phyloP scores from a whole-genome alignment of 495 filamentous ascomycete genomes.

The Aspergillus asperescens region DNA sequence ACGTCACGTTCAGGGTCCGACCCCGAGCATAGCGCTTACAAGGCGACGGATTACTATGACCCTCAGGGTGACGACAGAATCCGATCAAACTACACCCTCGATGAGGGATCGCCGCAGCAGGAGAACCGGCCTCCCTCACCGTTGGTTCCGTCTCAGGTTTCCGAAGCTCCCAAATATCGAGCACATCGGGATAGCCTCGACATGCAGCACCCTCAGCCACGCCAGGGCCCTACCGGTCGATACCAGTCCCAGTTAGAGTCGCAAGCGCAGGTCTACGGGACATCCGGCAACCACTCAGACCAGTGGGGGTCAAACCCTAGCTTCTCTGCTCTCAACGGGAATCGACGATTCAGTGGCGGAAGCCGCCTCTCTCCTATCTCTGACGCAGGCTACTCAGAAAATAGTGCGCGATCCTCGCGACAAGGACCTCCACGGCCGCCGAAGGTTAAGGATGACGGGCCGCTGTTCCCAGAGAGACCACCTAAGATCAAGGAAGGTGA shows the following conservation, averaged over 20 bases:
- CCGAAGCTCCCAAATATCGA: slow-evolving; percentile 86
- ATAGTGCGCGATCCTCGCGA: slow-evolving; percentile 25
- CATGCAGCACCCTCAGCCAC: slow-evolving; percentile 85
- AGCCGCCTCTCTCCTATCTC: slow-evolving; percentile 51
- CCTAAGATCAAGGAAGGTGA: slow-evolving; percentile 39
- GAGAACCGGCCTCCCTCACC: slow-evolving; percentile 56
- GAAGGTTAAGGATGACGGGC: slow-evolving; percentile 50
- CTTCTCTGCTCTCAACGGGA: slow-evolving; percentile 37
- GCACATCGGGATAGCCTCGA: slow-evolving; percentile 86
- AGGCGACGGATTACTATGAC: slow-evolving; percentile 59
- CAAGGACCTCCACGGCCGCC: slow-evolving; percentile 48
- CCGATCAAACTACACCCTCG: slow-evolving; percentile 58
- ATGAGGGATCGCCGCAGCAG: slow-evolving; percentile 40
- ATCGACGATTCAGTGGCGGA: slow-evolving; percentile 41
- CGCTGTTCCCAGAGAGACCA: slow-evolving; percentile 45
- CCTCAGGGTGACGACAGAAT: slow-evolving; percentile 66
- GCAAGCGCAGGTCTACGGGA: slow-evolving; percentile 66
- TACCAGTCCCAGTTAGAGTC: slow-evolving; percentile 77
- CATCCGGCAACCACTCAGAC: slow-evolving; percentile 58
- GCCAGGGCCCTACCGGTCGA: slow-evolving; percentile 72
- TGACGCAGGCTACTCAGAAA: slow-evolving; percentile 47
- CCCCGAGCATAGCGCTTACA: slow-evolving; percentile 51
- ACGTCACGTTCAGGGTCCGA: slow-evolving; percentile 70
- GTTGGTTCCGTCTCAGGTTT: slow-evolving; percentile 56
- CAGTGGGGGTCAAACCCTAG: slow-evolving; percentile 65